Conservation (phyloP, 1,284 basidiomycete species). For the Meira nashicola region DNA sequence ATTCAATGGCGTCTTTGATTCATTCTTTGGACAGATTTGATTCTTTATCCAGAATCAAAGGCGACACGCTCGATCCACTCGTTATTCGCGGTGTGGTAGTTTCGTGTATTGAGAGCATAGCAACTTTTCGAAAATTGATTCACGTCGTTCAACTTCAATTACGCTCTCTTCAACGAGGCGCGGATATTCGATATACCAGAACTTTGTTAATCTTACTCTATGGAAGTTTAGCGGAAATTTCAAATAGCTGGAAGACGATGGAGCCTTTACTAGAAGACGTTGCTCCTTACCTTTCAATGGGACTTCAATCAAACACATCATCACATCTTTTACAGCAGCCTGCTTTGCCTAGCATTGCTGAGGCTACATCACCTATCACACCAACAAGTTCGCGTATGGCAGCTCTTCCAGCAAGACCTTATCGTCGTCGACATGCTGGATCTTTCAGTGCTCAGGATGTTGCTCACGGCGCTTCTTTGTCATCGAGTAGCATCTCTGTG, state of each 20-base stretch:
- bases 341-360: conserved; percentile 41
- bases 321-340: conserved; percentile 21
- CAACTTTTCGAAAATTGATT: conserved; percentile 79
- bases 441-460: conserved; percentile 46
- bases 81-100: conserved; percentile 76
- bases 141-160: conserved; percentile 77
- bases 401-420: conserved; percentile 10
- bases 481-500: not conserved
- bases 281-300: conserved; percentile 27
- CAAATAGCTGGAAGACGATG: conserved; percentile 77
- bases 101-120: conserved; percentile 77
- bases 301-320: conserved; percentile 14
- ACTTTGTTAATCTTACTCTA: conserved; percentile 83
- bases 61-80: conserved; percentile 62
- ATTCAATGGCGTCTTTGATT: conserved; percentile 78
- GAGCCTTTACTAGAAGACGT: conserved; percentile 69
- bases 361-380: conserved; percentile 26
- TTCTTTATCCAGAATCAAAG: conserved; percentile 65
- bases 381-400: conserved; percentile 1
- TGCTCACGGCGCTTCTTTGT: conserved; percentile 36
- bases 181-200: conserved; percentile 81
- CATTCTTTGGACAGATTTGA: conserved; percentile 89
- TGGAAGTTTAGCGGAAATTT: conserved; percentile 82
- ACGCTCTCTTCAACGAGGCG: conserved; percentile 63
- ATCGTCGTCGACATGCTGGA: conserved; percentile 35